phyloP scores from a whole-genome alignment of 805 yeast species.

The Lipomyces mesembrius region DNA sequence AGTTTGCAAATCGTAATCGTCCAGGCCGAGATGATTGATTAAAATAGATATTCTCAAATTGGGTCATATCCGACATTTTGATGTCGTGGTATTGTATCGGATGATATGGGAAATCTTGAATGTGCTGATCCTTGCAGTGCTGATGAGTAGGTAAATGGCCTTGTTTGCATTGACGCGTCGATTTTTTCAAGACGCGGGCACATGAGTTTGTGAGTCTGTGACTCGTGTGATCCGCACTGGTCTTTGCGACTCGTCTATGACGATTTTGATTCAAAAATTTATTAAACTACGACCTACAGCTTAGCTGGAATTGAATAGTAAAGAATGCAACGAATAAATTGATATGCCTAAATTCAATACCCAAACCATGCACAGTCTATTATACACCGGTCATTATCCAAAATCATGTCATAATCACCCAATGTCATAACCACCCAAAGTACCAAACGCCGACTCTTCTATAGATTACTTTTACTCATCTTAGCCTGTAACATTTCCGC shows the following conservation, averaged over 20 bases:
- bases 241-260: too few relatives aligned
- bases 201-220: neutral
- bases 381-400: neutral
- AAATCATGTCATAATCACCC: too few relatives aligned
- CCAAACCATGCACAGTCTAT: constrained; percentile 4
- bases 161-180: neutral
- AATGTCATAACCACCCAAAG: too few relatives aligned
- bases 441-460: neutral
- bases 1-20: constrained; percentile 89
- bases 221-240: neutral
- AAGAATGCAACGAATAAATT: neutral
- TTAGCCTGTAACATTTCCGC: constrained; percentile 49
- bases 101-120: neutral
- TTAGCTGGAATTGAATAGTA: too few relatives aligned
- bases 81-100: neutral
- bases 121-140: too few relatives aligned
- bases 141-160: neutral
- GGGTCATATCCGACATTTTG: constrained; percentile 47
- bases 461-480: constrained; percentile 12
- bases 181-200: neutral
- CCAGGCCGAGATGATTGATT: constrained; percentile 86
- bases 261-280: too few relatives aligned
- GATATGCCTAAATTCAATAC: neutral
- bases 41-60: constrained; percentile 87
- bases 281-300: neutral